phyloP scores from a whole-genome alignment of 2,329 filamentous ascomycete genomes.

The Penicillium sp. region DNA sequence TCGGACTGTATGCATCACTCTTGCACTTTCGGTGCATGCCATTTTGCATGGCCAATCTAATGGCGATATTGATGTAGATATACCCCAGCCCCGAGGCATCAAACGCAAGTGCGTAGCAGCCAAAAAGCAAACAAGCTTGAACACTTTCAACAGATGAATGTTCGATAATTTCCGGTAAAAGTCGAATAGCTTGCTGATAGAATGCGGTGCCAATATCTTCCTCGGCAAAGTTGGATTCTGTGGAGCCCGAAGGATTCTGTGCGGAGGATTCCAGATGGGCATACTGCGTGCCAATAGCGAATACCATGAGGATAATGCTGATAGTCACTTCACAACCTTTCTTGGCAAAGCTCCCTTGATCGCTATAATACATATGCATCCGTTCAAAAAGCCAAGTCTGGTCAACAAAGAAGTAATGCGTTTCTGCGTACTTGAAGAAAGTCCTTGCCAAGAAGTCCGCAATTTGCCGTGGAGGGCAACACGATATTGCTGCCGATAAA shows the following conservation, averaged over 20 bases:
- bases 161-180: conserved; percentile 55
- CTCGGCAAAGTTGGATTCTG: conserved; percentile 33
- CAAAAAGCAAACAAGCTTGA: conserved; percentile 55
- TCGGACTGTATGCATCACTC: conserved; percentile 43
- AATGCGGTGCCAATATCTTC: conserved; percentile 53
- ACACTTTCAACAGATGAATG: conserved; percentile 54
- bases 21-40: conserved; percentile 54
- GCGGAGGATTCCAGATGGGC: conserved; percentile 46
- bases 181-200: conserved; percentile 51
- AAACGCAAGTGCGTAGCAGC: conserved; percentile 52
- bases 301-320: conserved; percentile 49
- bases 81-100: conserved; percentile 54
- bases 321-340: conserved; percentile 46
- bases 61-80: conserved; percentile 52
- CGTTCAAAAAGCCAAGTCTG: conserved; percentile 45
- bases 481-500: conserved; percentile 38
- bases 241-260: background rate
- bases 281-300: conserved; percentile 55
- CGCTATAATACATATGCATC: conserved; percentile 46
- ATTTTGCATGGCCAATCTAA: conserved; percentile 56
- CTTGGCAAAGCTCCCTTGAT: conserved; percentile 35
- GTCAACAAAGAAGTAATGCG: conserved; percentile 53
- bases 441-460: conserved; percentile 49
- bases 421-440: conserved; percentile 52
- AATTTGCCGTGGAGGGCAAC: conserved; percentile 49